Conservation (phyloP, 768 basidiomycete species). For the Lactarius deliciosus region DNA sequence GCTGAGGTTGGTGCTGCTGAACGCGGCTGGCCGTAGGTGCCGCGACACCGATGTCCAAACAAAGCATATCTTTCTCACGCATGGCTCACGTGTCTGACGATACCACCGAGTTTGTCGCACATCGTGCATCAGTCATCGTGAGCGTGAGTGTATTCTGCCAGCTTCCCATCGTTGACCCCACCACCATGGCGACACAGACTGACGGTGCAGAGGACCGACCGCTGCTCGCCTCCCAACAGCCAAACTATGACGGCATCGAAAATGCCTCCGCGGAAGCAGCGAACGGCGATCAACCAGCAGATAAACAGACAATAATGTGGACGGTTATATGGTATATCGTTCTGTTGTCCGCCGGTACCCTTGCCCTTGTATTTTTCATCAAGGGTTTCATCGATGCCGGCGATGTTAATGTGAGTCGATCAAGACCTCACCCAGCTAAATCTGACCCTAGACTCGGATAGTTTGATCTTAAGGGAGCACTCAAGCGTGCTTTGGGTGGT, state of each 20-base stretch:
- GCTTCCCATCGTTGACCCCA: neutral
- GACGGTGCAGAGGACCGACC: slow-evolving; percentile 18
- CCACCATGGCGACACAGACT: slow-evolving; percentile 12
- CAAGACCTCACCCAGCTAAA: neutral
- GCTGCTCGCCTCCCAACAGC: slow-evolving; percentile 9
- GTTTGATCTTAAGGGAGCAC: slow-evolving; percentile 77
- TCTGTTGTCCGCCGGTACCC: slow-evolving; percentile 39
- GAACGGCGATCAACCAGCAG: neutral
- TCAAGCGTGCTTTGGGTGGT: slow-evolving; percentile 84
- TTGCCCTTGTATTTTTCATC: slow-evolving; percentile 53
- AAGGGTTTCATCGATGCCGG: slow-evolving; percentile 70
- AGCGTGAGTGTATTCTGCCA: neutral
- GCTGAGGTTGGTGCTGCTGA: neutral
- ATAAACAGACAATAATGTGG: slow-evolving; percentile 33
- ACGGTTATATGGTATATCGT: slow-evolving; percentile 37
- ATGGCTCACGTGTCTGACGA: neutral
- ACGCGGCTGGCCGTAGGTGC: neutral
- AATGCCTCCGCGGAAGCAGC: neutral
- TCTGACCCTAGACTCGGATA: slow-evolving; percentile 36
- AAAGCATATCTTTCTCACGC: slow-evolving; percentile 3
- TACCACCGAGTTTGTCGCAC: too few species aligned
- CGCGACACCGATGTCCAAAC: neutral
- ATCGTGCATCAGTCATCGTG: neutral
- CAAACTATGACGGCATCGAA: neutral
- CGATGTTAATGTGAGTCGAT: slow-evolving; percentile 57